Conservation (phyloP, 1,284 basidiomycete species). For the Thelephora terrestris region DNA sequence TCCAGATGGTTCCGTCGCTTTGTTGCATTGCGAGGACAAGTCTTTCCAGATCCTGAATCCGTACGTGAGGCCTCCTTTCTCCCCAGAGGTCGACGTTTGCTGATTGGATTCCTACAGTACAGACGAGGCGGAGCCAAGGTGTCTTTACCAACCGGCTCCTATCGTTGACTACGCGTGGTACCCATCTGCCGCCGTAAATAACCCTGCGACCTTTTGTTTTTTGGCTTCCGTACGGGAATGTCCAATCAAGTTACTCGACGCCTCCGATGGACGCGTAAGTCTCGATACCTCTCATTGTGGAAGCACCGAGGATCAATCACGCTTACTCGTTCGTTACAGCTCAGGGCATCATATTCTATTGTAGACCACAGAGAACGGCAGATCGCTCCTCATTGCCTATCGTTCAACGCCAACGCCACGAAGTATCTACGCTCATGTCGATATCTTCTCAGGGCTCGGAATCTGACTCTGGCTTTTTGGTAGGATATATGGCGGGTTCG, state of each 20-base stretch:
- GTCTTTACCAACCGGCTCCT: constrained; percentile 40
- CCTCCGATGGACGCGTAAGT: constrained; percentile 62
- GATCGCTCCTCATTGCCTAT: constrained; percentile 73
- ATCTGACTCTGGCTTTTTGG: constrained; percentile 1
- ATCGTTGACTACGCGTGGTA: constrained; percentile 77
- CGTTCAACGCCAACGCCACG: constrained; percentile 61
- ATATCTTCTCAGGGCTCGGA: background rate
- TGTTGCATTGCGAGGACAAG: constrained; percentile 54
- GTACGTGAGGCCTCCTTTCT: constrained; percentile 19
- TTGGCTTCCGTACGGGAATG: constrained; percentile 71
- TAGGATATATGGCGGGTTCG: constrained; percentile 85
- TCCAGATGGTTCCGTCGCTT: constrained; percentile 47
- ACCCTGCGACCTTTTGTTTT: constrained; percentile 69
- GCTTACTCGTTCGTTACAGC: constrained; percentile 29
- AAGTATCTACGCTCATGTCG: constrained; percentile 37
- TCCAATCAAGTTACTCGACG: constrained; percentile 77
- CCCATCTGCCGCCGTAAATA: constrained; percentile 50
- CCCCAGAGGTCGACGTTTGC: background rate
- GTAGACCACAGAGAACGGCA: constrained; percentile 86
- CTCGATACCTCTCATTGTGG: background rate
- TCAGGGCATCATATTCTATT: constrained; percentile 85
- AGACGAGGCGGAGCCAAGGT: constrained; percentile 3
- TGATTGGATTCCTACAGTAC: background rate
- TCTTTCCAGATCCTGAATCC: constrained; percentile 38
- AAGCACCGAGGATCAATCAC: too few relatives aligned